Base-by-base conservation (phyloP, 179 eudicot species). In the Corrigiola litoralis region DNA sequence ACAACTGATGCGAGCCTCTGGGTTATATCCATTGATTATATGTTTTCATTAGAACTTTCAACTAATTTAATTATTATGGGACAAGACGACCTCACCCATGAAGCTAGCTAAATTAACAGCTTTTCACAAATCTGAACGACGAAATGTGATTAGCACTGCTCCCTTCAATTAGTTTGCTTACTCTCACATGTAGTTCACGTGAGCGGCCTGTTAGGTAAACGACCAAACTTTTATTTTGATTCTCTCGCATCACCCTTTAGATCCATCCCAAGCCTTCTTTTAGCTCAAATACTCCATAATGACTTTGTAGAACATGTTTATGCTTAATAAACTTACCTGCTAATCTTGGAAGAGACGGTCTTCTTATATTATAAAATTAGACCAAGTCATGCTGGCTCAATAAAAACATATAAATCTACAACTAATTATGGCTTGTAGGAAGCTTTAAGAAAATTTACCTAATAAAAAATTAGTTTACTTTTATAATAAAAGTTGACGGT, bases 171-270 rank as follows among this genome's bases (percentile, higher is more conserved):
- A n/a, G 40, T 6, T 25, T 63, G 42, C 41, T 38, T 51, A 28
- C 10, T 41, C 24, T 32, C 70, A 57, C 27, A 18, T 46, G 65
- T 18, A 47, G 31, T 48, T 48, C 65, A 67, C 72, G 72, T 67
- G 72, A 67, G 28, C 7, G 38, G 58, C 48, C 16, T 23, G 57
- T 33, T 57, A 47, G 57, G 58, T 34, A 24, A 67, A 67, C 64
- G 48, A 55, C 47, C 29, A 45, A 45, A 55, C n/a, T n/a, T n/a
- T 33, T 33, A 60, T 60, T 14, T 60, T 60, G 24, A 66, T 44
- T 63, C 59, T 38, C 37, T 11, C 59, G n/a, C 33, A 17, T 23
- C 23, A 1, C 20, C 4, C 24, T 34, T 33, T 33, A 10, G n/a
- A 6, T 33, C 25, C 1, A 17, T 6, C 49, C 18, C 23, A 11